Conservation (phyloP, 75 land plant species). For the Selaginella moellendorffii region DNA sequence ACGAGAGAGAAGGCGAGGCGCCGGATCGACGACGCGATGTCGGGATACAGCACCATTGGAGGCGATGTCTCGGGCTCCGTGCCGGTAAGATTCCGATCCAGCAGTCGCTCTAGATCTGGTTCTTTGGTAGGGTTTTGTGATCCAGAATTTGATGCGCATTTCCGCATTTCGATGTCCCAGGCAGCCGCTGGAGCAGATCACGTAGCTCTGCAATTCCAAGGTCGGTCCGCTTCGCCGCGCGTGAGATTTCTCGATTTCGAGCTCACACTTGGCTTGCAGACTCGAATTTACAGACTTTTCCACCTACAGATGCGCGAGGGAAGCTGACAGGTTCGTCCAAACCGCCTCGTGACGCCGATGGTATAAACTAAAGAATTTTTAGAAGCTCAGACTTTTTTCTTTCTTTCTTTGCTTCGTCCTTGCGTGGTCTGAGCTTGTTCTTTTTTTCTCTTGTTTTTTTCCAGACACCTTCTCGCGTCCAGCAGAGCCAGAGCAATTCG, state of each 20-base stretch:
- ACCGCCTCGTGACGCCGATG: constrained; percentile 92
- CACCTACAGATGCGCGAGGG: constrained; percentile 65
- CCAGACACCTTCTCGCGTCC: constrained; percentile 92
- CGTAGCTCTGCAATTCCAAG: constrained; percentile 14
- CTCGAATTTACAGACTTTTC: constrained; percentile 68
- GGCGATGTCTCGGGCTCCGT: neutral
- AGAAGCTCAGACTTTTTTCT: neutral
- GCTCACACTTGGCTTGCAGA: constrained; percentile 31
- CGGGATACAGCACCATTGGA: neutral
- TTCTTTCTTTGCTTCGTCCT: neutral
- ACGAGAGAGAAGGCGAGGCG: neutral
- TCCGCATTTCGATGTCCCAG: constrained; percentile 1
- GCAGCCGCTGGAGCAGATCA: constrained; percentile 8
- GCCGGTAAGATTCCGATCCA: neutral
- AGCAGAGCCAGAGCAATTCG: constrained; percentile 19
- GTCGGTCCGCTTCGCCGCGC: too few relatives aligned
- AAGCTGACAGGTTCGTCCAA: constrained; percentile 61
- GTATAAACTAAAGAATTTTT: constrained; percentile 24
- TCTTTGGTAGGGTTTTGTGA: neutral
- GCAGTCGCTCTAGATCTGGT: neutral
- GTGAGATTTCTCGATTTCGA: too few relatives aligned
- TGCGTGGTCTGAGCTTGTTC: neutral
- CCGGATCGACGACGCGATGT: neutral
- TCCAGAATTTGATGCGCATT: neutral
- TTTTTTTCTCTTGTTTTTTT: neutral